phyloP scores from a whole-genome alignment of 2,329 filamentous ascomycete species.

The Aspergillus latus region DNA sequence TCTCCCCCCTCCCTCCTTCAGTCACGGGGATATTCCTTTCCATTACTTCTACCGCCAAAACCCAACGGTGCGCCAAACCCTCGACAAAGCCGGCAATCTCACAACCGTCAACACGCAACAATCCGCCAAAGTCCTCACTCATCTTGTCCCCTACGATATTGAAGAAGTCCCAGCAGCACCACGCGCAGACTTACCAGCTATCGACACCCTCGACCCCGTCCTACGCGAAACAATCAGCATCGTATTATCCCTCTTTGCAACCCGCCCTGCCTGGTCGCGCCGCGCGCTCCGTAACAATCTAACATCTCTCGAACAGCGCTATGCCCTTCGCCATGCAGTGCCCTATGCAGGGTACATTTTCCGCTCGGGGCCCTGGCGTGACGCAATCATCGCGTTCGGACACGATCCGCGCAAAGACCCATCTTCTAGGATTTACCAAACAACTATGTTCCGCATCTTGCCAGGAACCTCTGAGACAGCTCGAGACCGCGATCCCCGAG shows the following conservation, averaged over 20 bases:
- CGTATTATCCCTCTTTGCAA: slow-evolving; percentile 65
- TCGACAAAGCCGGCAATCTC: slow-evolving; percentile 60
- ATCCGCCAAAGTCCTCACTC: slow-evolving; percentile 60
- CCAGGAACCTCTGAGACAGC: slow-evolving; percentile 36
- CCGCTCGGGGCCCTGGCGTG: slow-evolving; percentile 86
- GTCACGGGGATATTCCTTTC: slow-evolving; percentile 71
- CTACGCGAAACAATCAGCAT: slow-evolving; percentile 65
- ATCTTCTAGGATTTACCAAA: slow-evolving; percentile 80
- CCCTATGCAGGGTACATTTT: slow-evolving; percentile 91
- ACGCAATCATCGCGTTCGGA: slow-evolving; percentile 81
- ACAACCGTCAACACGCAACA: slow-evolving; percentile 58
- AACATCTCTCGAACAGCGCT: slow-evolving; percentile 49
- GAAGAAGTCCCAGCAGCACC: slow-evolving; percentile 61
- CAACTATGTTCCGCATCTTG: slow-evolving; percentile 75
- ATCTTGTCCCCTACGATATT: slow-evolving; percentile 61
- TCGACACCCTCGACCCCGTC: slow-evolving; percentile 53
- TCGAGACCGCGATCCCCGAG: background rate
- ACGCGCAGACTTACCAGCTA: slow-evolving; percentile 56
- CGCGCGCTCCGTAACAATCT: slow-evolving; percentile 77
- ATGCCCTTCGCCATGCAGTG: slow-evolving; percentile 68
- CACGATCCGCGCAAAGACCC: slow-evolving; percentile 79
- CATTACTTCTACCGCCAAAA: slow-evolving; percentile 78
- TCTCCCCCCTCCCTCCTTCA: slow-evolving; percentile 76
- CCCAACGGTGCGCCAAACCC: slow-evolving; percentile 65
- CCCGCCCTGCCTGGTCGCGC: slow-evolving; percentile 83